These are phyloP conservation scores for Mucor saturninus DNA, from an alignment of 371 early-diverging fungal genomes.

Conservation along the genomic window DNA sequence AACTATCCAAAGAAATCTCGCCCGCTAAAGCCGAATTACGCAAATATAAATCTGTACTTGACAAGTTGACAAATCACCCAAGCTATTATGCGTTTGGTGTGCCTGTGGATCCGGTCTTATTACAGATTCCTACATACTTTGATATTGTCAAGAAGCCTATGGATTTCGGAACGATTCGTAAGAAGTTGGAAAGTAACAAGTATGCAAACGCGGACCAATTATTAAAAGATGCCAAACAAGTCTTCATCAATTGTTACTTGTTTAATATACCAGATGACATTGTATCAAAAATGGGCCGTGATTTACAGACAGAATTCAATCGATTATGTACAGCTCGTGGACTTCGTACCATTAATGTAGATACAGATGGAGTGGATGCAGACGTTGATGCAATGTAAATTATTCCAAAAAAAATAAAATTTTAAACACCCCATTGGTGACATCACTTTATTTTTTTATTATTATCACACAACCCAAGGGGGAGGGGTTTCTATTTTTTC, in stretches of 20 bases:
- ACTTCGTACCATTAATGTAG: constrained; percentile 23
- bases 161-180: constrained; percentile 45
- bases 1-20: constrained; percentile 7
- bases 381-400: background rate
- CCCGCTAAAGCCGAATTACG: constrained; percentile 30
- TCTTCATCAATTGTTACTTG: constrained; percentile 80
- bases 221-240: constrained; percentile 37
- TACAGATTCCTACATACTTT: constrained; percentile 75
- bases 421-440: too few species aligned
- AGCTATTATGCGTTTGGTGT: constrained; percentile 35
- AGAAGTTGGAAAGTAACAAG: constrained; percentile 27
- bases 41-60: constrained; percentile 40
- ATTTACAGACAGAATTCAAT: constrained; percentile 65
- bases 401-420: background rate
- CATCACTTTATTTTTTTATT: too few species aligned
- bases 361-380: constrained; percentile 8
- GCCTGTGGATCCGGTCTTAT: constrained; percentile 51
- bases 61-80: constrained; percentile 30
- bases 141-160: constrained; percentile 75
- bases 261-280: constrained; percentile 84
- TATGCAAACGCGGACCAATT: constrained; percentile 27
- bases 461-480: too few species aligned
- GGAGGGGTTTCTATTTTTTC: background rate
- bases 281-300: constrained; percentile 67
- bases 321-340: constrained; percentile 49